Conservation (phyloP, 2,329 filamentous ascomycete genomes). For the Pyrenophora seminiperda region DNA sequence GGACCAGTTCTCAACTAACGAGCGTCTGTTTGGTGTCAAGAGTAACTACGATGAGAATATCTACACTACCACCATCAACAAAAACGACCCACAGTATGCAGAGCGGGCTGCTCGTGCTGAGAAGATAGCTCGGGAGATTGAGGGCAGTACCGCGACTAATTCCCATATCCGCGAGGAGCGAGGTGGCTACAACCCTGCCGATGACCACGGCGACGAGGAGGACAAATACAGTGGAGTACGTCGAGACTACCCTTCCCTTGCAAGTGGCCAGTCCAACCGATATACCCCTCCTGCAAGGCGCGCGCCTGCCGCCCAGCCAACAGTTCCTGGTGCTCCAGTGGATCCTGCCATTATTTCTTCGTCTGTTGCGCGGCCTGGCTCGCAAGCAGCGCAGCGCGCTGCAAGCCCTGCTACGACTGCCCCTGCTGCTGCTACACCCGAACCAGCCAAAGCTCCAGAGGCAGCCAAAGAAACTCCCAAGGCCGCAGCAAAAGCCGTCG, state of each 20-base stretch:
- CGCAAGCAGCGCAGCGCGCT: constrained; percentile 32
- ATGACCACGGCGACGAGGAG: constrained; percentile 80
- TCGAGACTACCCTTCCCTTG: constrained; percentile 71
- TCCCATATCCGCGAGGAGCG: constrained; percentile 90
- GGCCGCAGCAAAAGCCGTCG: constrained; percentile 24
- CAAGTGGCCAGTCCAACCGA: constrained; percentile 66
- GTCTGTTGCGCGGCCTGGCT: constrained; percentile 64
- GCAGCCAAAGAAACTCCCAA: constrained; percentile 16
- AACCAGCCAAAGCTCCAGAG: constrained; percentile 16
- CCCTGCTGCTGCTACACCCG: constrained; percentile 18
- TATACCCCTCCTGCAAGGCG: constrained; percentile 91
- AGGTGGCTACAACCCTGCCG: constrained; percentile 67
- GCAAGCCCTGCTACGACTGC: constrained; percentile 32
- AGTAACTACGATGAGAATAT: constrained; percentile 93
- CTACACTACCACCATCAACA: constrained; percentile 92
- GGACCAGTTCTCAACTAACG: constrained; percentile 95
- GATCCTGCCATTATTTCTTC: constrained; percentile 91
- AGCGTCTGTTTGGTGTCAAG: constrained; percentile 82
- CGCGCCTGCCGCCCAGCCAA: constrained; percentile 74
- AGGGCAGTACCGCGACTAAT: constrained; percentile 73
- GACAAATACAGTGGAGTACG: constrained; percentile 97
- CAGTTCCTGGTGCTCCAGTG: constrained; percentile 75
- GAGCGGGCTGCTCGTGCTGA: constrained; percentile 76
- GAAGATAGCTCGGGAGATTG: constrained; percentile 86
- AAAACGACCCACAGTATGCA: constrained; percentile 78